Evolutionary conservation across 805 yeast genomes (phyloP).

Genomic region (Wickerhamiella shivajii): DNA sequence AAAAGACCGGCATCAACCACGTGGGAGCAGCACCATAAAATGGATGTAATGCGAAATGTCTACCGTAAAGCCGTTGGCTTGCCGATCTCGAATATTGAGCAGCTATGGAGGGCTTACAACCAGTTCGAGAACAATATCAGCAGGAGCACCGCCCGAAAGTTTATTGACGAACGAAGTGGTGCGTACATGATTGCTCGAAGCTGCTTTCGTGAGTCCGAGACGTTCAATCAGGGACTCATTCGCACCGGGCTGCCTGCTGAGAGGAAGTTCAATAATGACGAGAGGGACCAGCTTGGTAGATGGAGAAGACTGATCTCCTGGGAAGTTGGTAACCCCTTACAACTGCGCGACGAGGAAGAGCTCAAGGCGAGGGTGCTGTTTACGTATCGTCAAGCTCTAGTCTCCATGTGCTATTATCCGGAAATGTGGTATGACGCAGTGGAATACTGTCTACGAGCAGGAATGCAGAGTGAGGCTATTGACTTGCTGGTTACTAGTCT

Average conservation of each 20-base stretch:
- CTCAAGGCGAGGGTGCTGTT: slow-evolving; percentile 47
- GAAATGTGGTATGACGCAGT: slow-evolving; percentile 56
- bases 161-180: slow-evolving; percentile 66
- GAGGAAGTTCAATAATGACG: slow-evolving; percentile 19
- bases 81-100: slow-evolving; percentile 67
- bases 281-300: slow-evolving; percentile 30
- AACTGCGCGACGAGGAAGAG: slow-evolving; percentile 33
- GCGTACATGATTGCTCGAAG: slow-evolving; percentile 81
- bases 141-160: slow-evolving; percentile 65
- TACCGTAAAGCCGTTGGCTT: slow-evolving; percentile 54
- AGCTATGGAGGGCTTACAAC: slow-evolving; percentile 67
- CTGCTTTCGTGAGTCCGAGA: slow-evolving; percentile 53
- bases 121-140: slow-evolving; percentile 70
- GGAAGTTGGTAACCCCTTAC: slow-evolving; percentile 61
- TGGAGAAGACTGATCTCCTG: slow-evolving; percentile 72
- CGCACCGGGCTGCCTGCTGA: slow-evolving; percentile 25
- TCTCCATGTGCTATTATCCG: slow-evolving; percentile 46
- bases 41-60: slow-evolving; percentile 58
- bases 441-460: slow-evolving; percentile 25
- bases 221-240: slow-evolving; percentile 38
- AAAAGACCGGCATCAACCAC: slow-evolving; percentile 41
- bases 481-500: slow-evolving; percentile 42
- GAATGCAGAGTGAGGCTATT: slow-evolving; percentile 20
- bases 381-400: slow-evolving; percentile 57
- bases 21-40: slow-evolving; percentile 75